A percentile compares a stretch with the other conserved stretches of the same genome.
Conservation (phyloP, 495 filamentous ascomycete species). For the Neurospora discreta region DNA sequence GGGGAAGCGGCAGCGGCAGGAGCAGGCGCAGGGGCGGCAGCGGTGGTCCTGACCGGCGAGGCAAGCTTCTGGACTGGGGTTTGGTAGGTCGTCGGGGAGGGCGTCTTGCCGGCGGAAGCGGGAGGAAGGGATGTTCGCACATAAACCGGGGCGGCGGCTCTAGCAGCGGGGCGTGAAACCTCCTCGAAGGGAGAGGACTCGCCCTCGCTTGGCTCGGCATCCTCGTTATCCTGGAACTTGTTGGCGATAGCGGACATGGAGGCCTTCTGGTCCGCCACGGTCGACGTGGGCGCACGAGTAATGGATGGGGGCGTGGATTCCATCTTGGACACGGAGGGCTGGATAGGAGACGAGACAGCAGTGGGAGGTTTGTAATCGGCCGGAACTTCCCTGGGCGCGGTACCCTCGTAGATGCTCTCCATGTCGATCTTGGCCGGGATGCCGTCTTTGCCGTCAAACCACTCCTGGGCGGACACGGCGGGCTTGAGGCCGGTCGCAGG, state of each 20-base stretch:
- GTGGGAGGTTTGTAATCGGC: conserved; percentile 55
- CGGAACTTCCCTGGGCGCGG: conserved; percentile 61
- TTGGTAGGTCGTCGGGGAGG: conserved; percentile 19
- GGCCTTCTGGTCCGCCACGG: conserved; percentile 69
- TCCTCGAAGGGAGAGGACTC: conserved; percentile 70
- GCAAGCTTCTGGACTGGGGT: conserved; percentile 3
- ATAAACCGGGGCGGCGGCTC: conserved; percentile 18
- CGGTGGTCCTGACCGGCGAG: conserved; percentile 8
- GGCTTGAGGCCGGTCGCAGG: conserved; percentile 67
- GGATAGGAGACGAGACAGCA: conserved; percentile 25
- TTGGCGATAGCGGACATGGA: conserved; percentile 75
- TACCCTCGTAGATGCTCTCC: conserved; percentile 80
- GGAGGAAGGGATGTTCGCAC: not conserved
- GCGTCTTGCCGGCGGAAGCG: conserved; percentile 5
- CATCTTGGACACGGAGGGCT: conserved; percentile 43
- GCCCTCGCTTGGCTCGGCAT: conserved; percentile 34
- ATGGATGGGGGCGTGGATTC: conserved; percentile 39
- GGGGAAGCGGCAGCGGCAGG: not conserved
- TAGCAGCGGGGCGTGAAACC: conserved; percentile 46
- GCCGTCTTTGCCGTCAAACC: conserved; percentile 73
- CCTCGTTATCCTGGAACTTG: conserved; percentile 70
- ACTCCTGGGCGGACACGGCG: conserved; percentile 68
- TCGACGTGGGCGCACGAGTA: conserved; percentile 41
- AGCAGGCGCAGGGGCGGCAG: conserved; percentile 3
- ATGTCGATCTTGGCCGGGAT: conserved; percentile 86